Conservation (phyloP, 768 basidiomycete genomes). For the Serendipita vermifera region DNA sequence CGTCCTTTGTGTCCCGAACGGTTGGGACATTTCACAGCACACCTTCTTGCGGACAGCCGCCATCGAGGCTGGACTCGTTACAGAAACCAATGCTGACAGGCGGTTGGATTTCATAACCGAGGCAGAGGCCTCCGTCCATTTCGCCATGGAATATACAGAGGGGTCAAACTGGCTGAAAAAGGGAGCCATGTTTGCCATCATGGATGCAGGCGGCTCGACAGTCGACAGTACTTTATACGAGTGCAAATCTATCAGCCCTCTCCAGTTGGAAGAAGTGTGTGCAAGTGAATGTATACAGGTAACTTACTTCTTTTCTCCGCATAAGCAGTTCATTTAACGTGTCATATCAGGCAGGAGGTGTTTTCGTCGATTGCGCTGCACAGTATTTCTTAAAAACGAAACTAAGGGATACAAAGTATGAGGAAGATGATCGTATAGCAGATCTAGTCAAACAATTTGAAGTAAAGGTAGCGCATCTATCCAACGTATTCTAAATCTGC, state of each 20-base stretch:
- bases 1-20: slow-evolving; percentile 6
- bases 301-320: no score
- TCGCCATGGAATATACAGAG: slow-evolving; percentile 1
- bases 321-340: not conserved
- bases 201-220: slow-evolving; percentile 7
- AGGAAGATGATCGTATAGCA: not conserved
- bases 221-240: slow-evolving; percentile 9
- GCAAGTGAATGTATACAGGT: slow-evolving; percentile 10
- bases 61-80: not conserved
- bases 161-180: not conserved
- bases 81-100: not conserved
- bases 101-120: slow-evolving; percentile 10
- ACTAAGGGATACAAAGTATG: not conserved
- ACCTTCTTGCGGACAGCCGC: not conserved
- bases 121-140: slow-evolving; percentile 11
- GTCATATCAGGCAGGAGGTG: slow-evolving; percentile 5
- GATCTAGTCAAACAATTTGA: slow-evolving; percentile 5
- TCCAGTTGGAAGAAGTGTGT: slow-evolving; percentile 7
- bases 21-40: not conserved
- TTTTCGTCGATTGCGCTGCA: not conserved
- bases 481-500: not conserved
- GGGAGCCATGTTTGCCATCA: not conserved
- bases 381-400: not conserved
- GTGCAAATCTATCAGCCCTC: not conserved
- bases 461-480: not conserved